phyloP scores from a whole-genome alignment of 176 grass and related monocot genomes.

The Cenchrus fungigraminus region DNA sequence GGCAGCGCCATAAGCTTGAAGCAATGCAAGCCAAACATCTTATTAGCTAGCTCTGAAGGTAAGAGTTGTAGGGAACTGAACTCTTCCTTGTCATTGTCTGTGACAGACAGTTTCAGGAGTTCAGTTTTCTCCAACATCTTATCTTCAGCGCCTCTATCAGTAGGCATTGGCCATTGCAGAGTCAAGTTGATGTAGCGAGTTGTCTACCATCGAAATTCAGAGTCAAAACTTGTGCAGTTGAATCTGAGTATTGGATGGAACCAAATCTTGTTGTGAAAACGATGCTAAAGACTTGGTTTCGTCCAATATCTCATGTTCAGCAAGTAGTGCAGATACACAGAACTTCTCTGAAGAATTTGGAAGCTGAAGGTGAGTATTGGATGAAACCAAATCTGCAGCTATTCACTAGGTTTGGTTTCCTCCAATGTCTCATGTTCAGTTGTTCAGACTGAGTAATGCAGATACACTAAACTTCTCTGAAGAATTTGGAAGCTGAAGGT shows the following conservation, averaged over 20 bases:
- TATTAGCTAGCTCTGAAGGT: slow-evolving; percentile 45
- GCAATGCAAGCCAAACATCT: background rate
- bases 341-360: slow-evolving; percentile 8
- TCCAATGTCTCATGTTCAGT: slow-evolving; percentile 25
- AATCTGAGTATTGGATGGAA: slow-evolving; percentile 53
- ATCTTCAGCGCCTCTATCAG: slow-evolving; percentile 31
- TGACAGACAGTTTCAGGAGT: slow-evolving; percentile 22
- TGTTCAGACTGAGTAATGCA: slow-evolving; percentile 14
- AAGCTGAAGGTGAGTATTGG: slow-evolving; percentile 50
- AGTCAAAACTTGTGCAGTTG: slow-evolving; percentile 24
- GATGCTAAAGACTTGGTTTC: slow-evolving; percentile 49
- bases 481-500: slow-evolving; percentile 41
- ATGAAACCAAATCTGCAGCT: slow-evolving; percentile 45
- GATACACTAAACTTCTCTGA: background rate
- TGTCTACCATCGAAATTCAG: background rate
- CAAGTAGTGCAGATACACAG: background rate
- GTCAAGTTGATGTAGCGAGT: background rate
- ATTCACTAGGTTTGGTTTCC: slow-evolving; percentile 48
- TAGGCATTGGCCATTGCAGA: slow-evolving; percentile 3
- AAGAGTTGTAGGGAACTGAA: slow-evolving; percentile 63
- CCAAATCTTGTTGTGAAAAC: slow-evolving; percentile 33
- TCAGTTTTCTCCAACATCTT: slow-evolving; percentile 59
- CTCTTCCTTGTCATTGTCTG: slow-evolving; percentile 9
- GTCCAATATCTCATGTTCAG: slow-evolving; percentile 57
- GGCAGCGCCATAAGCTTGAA: background rate